Conservation (phyloP, 2,329 filamentous ascomycete species). For the Aspergillus awamori region DNA sequence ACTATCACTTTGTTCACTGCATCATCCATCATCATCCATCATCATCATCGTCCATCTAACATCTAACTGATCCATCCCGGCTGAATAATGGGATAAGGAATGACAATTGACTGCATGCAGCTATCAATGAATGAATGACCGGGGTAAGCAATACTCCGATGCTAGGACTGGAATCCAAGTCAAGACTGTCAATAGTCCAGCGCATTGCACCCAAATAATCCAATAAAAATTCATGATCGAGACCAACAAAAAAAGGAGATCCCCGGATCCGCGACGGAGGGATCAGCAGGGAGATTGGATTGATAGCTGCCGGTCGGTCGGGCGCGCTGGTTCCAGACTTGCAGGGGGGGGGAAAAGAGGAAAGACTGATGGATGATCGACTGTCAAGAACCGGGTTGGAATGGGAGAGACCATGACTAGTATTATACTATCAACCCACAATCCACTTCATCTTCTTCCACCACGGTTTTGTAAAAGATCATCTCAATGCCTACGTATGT, state of each 20-base stretch:
- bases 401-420: neutral
- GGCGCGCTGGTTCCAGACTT: slow-evolving; percentile 16
- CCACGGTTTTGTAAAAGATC: too few relatives aligned
- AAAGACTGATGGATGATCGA: neutral
- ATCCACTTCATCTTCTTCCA: neutral
- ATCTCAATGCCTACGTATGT: neutral
- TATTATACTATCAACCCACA: neutral
- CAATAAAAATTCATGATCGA: neutral
- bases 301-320: neutral
- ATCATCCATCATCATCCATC: neutral
- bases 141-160: slow-evolving; percentile 1
- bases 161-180: neutral
- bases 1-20: neutral
- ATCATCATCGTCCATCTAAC: too few relatives aligned
- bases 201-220: neutral
- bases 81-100: neutral
- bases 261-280: slow-evolving; percentile 18
- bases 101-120: neutral
- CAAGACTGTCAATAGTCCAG: neutral
- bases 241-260: neutral
- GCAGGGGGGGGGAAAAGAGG: neutral
- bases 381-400: neutral
- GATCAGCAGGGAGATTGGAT: slow-evolving; percentile 13
- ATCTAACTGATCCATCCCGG: too few relatives aligned
- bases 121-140: neutral